Base-by-base conservation (phyloP, 768 basidiomycete genomes). In the Lepiota subincarnata region DNA sequence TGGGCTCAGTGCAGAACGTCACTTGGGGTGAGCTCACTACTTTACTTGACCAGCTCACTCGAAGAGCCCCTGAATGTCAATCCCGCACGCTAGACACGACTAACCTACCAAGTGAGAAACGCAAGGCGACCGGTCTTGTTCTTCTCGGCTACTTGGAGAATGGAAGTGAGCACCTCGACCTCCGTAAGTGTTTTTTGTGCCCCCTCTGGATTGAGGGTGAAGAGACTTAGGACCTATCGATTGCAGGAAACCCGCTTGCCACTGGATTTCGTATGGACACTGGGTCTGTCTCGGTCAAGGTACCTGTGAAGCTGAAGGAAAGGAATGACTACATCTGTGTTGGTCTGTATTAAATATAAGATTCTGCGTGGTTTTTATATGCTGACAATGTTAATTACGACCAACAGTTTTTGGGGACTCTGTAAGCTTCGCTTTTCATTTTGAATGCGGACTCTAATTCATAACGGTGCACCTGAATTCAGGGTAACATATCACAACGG, bases 161-260 rank as follows among this genome's bases (percentile, higher is more conserved):
- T 48, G 58, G 59, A 34, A 76, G 73, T 48, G 81, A 83, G 59
- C 72, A 83, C 55, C 66, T 83, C 56, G 72, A 83, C 53, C 61
- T 70, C 31, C 38, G 83, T 83, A 55, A 53, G 80, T 64, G 5
- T 34, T 36, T n/a, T 14, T 19, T 55, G 31, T 40, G 2, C 12
- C 39, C 14, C 20, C 22, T n/a, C 6, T 6, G 3, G 14, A 8
- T 7, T 16, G 22, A 31, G 19, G 20, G 26, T 6, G 22, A 4
- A 5, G 44, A 28, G 7, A 49, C 19, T 14, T 41, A 28, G 24
- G 24, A 5, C 5, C 24, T 24, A 5, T 19, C 40, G 38, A 46
- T 19, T 31, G 1, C 44, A 79, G 79, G 62, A 13, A 60, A 74
- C 57, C 79, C 78, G 10, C 68, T 81, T 10, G 77, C 75, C 4